These are phyloP conservation scores for Solanum rostratum DNA, from an alignment of 257 asterid genomes.

Conservation along the genomic window DNA sequence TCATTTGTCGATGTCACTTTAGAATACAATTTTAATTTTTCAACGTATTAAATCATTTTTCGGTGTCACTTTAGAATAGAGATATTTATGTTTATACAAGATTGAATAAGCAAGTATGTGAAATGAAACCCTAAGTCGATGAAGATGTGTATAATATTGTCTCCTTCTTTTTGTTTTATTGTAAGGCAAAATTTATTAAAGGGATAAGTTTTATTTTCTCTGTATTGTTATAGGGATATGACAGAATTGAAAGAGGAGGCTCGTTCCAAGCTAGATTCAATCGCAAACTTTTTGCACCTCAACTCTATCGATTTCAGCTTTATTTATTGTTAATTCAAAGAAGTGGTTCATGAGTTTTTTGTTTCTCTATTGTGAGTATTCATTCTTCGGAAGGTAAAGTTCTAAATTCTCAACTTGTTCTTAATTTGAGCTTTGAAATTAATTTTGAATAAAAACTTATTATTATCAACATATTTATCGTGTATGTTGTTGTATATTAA, in stretches of 20 bases:
- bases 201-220: neutral
- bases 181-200: neutral
- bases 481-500: neutral
- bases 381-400: neutral
- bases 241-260: neutral
- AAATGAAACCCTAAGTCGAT: neutral
- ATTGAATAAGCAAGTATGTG: too few relatives aligned
- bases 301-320: neutral
- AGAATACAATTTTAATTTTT: too few relatives aligned
- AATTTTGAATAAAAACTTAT: too few relatives aligned
- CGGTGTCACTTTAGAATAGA: neutral
- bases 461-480: neutral
- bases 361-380: neutral
- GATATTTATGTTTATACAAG: too few relatives aligned
- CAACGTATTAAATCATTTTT: too few relatives aligned
- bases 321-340: neutral
- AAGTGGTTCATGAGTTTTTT: neutral
- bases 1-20: too few relatives aligned
- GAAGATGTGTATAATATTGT: neutral
- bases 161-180: neutral
- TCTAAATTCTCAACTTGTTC: too few relatives aligned
- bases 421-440: neutral
- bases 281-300: neutral
- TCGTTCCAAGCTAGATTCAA: neutral
- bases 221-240: neutral